Evolutionary conservation across 2,329 filamentous ascomycete species (phyloP), one percentile per base, ranked within the genome.

Genomic region (Pyricularia grisea): DNA sequence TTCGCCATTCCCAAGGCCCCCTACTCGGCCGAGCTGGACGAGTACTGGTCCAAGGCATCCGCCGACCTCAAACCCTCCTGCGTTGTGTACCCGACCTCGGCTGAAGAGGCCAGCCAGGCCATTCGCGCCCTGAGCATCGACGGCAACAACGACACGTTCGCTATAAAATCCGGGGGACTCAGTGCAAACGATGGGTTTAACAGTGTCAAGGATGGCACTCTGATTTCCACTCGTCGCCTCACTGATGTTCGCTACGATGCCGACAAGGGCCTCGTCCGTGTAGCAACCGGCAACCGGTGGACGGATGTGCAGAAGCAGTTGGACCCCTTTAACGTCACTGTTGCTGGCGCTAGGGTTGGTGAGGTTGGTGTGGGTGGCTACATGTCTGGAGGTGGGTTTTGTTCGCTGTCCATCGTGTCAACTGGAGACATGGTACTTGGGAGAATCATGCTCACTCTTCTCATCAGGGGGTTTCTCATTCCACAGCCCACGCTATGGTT

Each of bases 291-390:
- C 9, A 81, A 81, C 63, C 74, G 80, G 2, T 87, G 86, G 85
- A 78, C 77, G 69, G 83, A 87, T 72, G 82, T 88, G 12, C 85
- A 89, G 71, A 76, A 79, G 9, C 82, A 81, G 0, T 82, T 82
- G 0, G 83, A 79, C 67, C 75, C 81, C 65, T 77, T 85, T 72
- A 81, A 81, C 0, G 80, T 89, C 2, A 87, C 86, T 2, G 85
- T 86, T 1, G 84, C 88, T 0, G 87, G 87, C 10, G 87, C 87
- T 3, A 88, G 87, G 0, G 85, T 89, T 12, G 85, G 85, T 65
- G 85, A 89, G 71, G 89, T 87, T 1, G 87, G 88, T 5, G 84
- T 90, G 6, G 87, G 85, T 2, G 88, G 85, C 0, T 77, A 89
- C 17, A 82, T 83, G 0, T 74, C 88, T 0, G 85, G 85, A 0